Conservation (phyloP, 176 grass and related monocot species). For the Tuctoria greenei region DNA sequence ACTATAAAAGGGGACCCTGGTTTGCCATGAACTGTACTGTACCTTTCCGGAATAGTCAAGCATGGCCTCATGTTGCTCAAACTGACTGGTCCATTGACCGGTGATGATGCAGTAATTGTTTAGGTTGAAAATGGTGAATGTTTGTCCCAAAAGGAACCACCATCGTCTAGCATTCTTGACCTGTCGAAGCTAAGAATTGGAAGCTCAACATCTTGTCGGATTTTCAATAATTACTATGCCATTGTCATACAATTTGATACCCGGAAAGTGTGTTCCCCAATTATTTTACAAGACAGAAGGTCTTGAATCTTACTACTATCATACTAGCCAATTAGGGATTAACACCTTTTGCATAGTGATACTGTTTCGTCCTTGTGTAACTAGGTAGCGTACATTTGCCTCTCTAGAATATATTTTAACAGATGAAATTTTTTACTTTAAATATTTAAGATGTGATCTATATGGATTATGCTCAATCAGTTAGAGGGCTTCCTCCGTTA, state of each 20-base stretch:
- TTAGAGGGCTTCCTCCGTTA: neutral
- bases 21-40: slow-evolving; percentile 30
- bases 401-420: neutral
- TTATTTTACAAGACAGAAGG: neutral
- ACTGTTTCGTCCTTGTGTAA: slow-evolving; percentile 11
- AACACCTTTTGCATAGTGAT: neutral
- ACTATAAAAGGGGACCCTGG: neutral
- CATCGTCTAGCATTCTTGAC: neutral
- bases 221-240: neutral
- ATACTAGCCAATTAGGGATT: neutral
- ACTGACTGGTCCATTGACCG: slow-evolving; percentile 32
- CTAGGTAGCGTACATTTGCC: neutral
- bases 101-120: slow-evolving; percentile 9
- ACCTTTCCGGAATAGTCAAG: slow-evolving; percentile 34
- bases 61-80: slow-evolving; percentile 15
- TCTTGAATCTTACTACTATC: neutral
- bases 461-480: neutral
- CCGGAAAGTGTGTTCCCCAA: neutral
- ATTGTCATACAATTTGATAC: neutral
- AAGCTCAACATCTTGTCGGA: slow-evolving; percentile 6
- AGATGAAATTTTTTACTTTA: neutral
- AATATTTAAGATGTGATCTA: neutral
- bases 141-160: neutral
- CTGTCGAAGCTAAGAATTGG: slow-evolving; percentile 5
- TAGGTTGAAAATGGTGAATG: slow-evolving; percentile 10